Conservation (phyloP, 2,329 filamentous ascomycete genomes). For the Clarireedia paspali region DNA sequence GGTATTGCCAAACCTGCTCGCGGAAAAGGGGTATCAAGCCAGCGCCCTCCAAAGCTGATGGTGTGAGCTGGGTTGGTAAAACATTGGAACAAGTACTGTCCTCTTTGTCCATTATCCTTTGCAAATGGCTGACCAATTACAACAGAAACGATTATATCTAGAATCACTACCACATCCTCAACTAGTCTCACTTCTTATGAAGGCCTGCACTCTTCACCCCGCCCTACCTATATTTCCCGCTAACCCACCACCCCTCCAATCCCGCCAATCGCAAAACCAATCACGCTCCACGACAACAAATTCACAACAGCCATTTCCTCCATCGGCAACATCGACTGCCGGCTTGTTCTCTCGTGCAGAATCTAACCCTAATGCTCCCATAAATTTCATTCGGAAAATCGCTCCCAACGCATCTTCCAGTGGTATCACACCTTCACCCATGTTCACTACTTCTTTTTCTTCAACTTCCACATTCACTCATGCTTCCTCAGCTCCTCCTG, state of each 20-base stretch:
- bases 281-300: conserved; percentile 18
- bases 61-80: conserved; percentile 27
- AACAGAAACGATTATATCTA: conserved; percentile 55
- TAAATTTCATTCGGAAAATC: conserved; percentile 35
- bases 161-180: conserved; percentile 50
- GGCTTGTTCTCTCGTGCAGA: conserved; percentile 31
- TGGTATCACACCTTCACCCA: background rate
- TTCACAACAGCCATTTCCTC: conserved; percentile 25
- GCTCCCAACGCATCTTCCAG: conserved; percentile 8
- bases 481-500: conserved; percentile 20
- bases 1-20: conserved; percentile 61
- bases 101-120: background rate
- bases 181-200: conserved; percentile 58
- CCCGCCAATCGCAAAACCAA: conserved; percentile 8
- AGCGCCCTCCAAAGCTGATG: conserved; percentile 23
- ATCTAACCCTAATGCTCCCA: conserved; percentile 30
- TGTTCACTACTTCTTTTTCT: conserved; percentile 34
- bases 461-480: conserved; percentile 51
- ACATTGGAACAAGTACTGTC: conserved; percentile 33
- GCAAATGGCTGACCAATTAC: conserved; percentile 8
- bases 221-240: conserved; percentile 57
- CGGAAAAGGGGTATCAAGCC: conserved; percentile 39
- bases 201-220: conserved; percentile 52
- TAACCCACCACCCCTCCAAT: conserved; percentile 10
- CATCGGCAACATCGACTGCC: conserved; percentile 26